Conservation (phyloP, 1,284 basidiomycete species). For the Fomitopsis pinicola region DNA sequence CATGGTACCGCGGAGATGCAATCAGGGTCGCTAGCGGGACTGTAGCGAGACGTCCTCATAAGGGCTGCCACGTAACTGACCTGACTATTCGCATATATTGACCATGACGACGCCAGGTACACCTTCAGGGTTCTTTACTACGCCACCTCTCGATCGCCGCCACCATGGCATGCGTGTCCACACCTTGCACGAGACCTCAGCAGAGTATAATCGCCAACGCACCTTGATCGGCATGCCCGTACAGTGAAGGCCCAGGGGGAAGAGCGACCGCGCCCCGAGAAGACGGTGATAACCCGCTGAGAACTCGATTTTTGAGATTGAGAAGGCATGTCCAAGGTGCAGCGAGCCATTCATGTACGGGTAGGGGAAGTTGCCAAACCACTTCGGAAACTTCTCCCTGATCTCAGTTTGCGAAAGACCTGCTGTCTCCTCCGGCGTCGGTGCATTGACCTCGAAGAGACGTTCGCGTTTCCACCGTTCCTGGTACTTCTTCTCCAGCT, state of each 20-base stretch:
- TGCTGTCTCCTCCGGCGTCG: constrained; percentile 60
- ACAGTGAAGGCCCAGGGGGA: constrained; percentile 95
- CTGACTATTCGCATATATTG: neutral
- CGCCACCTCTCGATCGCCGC: neutral
- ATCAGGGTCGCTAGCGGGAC: no score
- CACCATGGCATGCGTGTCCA: neutral
- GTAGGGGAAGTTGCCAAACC: constrained; percentile 95
- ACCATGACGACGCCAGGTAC: neutral
- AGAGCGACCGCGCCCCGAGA: constrained; percentile 92
- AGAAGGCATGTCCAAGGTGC: constrained; percentile 97
- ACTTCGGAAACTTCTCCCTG: constrained; percentile 83
- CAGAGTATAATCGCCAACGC: constrained; percentile 25
- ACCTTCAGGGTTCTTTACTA: no score
- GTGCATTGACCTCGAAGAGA: constrained; percentile 84
- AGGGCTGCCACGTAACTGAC: neutral
- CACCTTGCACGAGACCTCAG: no score
- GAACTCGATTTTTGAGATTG: constrained; percentile 98
- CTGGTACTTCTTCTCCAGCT: constrained; percentile 85
- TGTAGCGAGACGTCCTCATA: neutral
- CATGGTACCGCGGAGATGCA: neutral
- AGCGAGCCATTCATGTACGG: constrained; percentile 99
- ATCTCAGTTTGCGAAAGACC: constrained; percentile 63
- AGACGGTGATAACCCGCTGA: constrained; percentile 94
- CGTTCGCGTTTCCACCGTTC: constrained; percentile 68
- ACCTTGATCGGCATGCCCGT: constrained; percentile 99